phyloP scores from a whole-genome alignment of 129 eudicot species.

The Chrysanthemum makinoi region DNA sequence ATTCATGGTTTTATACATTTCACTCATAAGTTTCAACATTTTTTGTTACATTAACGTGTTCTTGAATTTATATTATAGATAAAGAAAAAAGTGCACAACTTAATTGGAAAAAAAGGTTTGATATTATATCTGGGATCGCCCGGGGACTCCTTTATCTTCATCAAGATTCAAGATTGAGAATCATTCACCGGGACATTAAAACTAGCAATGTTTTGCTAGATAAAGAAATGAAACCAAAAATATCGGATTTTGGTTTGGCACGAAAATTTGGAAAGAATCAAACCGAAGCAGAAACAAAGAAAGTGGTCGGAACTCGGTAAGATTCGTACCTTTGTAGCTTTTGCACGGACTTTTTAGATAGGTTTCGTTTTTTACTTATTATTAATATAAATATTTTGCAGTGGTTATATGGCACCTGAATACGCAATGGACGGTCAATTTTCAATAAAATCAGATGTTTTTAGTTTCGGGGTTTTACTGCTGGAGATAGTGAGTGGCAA shows the following conservation, averaged over 20 bases:
- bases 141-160: constrained; percentile 91
- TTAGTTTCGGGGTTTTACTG: constrained; percentile 73
- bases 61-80: constrained; percentile 31
- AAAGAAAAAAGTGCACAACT: constrained; percentile 44
- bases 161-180: constrained; percentile 77
- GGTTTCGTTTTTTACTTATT: neutral
- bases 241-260: constrained; percentile 93
- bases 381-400: constrained; percentile 20
- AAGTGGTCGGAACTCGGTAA: constrained; percentile 92
- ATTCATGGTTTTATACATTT: neutral
- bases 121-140: constrained; percentile 69
- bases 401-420: constrained; percentile 91
- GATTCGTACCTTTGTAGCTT: constrained; percentile 15
- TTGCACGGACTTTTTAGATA: neutral
- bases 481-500: constrained; percentile 62
- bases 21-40: neutral
- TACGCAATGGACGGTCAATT: constrained; percentile 89
- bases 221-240: constrained; percentile 71
- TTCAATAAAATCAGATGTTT: constrained; percentile 76
- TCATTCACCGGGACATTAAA: constrained; percentile 87
- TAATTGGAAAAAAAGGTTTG: constrained; percentile 62
- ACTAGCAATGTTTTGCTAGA: constrained; percentile 82
- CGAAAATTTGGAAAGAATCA: constrained; percentile 78
- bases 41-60: neutral
- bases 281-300: constrained; percentile 64